Conservation (phyloP, 2,329 filamentous ascomycete genomes). For the Pseudohalonectria lignicola region DNA sequence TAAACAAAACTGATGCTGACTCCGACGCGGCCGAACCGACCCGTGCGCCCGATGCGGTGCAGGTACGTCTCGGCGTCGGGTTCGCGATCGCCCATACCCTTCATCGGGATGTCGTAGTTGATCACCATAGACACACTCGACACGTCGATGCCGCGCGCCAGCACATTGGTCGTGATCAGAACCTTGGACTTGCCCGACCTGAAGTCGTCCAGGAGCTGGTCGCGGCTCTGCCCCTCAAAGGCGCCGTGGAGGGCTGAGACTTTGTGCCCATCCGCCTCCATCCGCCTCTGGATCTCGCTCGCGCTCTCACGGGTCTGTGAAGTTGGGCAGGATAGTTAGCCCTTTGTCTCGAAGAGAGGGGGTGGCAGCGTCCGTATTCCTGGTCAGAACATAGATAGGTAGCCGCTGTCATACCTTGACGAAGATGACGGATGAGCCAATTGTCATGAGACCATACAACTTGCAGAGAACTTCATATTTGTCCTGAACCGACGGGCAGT, state of each 20-base stretch:
- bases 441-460: constrained; percentile 91
- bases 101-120: constrained; percentile 85
- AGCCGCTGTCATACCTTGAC: constrained; percentile 68
- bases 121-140: constrained; percentile 94
- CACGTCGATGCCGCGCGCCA: constrained; percentile 89
- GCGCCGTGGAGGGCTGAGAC: constrained; percentile 84
- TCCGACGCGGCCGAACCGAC: constrained; percentile 90
- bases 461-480: constrained; percentile 87
- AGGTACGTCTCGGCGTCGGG: constrained; percentile 94
- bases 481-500: constrained; percentile 69
- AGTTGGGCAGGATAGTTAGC: neutral
- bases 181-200: constrained; percentile 82
- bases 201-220: constrained; percentile 78
- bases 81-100: constrained; percentile 64
- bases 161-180: constrained; percentile 92
- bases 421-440: constrained; percentile 96
- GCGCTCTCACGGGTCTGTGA: constrained; percentile 74
- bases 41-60: constrained; percentile 93
- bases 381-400: too few species aligned
- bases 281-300: constrained; percentile 70
- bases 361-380: too few species aligned
- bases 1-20: constrained; percentile 94
- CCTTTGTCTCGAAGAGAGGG: too few species aligned
- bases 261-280: constrained; percentile 82
- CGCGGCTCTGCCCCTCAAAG: constrained; percentile 73